These are phyloP conservation scores for Fusarium haematococcum DNA, from an alignment of 2,329 filamentous ascomycete genomes.

Conservation along the genomic window DNA sequence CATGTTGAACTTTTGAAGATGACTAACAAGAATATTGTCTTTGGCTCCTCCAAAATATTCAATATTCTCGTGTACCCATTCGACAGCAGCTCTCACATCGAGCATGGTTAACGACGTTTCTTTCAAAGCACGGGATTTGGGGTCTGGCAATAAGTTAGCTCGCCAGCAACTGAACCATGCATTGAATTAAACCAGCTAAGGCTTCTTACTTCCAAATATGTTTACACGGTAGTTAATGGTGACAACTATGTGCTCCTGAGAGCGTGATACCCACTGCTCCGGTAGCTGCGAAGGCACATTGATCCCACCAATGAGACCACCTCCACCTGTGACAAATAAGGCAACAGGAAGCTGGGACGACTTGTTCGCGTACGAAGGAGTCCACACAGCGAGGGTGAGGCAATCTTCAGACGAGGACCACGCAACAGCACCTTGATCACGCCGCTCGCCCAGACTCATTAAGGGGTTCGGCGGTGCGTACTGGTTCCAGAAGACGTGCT, in stretches of 20 bases:
- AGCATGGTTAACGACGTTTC: background rate
- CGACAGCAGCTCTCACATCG: background rate
- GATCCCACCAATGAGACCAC: background rate
- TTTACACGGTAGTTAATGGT: background rate
- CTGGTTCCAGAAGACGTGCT: background rate
- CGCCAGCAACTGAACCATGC: too few relatives aligned
- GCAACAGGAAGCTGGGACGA: background rate
- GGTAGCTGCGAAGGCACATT: background rate
- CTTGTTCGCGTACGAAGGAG: background rate
- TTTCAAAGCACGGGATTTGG: background rate
- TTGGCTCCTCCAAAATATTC: background rate
- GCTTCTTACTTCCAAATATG: background rate
- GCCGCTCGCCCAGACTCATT: background rate
- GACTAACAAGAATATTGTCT: background rate
- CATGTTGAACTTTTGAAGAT: too few relatives aligned
- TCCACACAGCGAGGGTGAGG: background rate
- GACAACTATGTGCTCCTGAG: background rate
- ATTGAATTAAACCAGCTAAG: too few relatives aligned
- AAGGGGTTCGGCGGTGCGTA: background rate
- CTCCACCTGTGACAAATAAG: background rate
- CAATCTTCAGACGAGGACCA: background rate
- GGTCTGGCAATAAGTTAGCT: background rate
- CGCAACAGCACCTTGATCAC: background rate
- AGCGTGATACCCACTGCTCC: background rate
- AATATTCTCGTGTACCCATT: background rate